phyloP scores from a whole-genome alignment of 768 basidiomycete genomes.

The Wakefieldia striispora region DNA sequence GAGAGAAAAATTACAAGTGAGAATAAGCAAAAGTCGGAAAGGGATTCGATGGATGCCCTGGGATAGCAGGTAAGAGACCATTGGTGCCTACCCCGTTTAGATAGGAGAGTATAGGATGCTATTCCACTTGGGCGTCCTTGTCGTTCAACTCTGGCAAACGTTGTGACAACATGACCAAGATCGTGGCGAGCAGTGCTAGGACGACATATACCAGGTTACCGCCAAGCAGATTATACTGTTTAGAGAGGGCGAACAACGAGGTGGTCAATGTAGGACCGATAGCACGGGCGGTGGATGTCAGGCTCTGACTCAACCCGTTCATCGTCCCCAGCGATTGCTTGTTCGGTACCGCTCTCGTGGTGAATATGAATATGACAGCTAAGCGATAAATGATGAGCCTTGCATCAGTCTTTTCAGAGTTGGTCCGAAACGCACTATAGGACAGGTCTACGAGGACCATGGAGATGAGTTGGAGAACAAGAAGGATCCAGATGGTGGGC shows the following conservation, averaged over 20 bases:
- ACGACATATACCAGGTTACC: conserved; percentile 52
- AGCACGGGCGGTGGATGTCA: conserved; percentile 43
- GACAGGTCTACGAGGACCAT: conserved; percentile 39
- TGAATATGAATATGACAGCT: conserved; percentile 52
- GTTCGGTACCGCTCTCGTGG: conserved; percentile 52
- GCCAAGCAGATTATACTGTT: conserved; percentile 44
- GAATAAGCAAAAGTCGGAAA: no score
- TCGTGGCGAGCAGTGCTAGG: conserved; percentile 32
- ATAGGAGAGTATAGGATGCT: no score
- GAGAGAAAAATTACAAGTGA: no score
- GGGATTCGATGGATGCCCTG: no score
- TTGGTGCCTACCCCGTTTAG: no score
- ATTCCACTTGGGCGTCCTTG: not conserved
- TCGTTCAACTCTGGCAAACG: not conserved
- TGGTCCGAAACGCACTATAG: conserved; percentile 34
- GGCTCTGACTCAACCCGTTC: conserved; percentile 54
- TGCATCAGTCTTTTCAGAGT: not conserved
- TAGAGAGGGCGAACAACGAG: conserved; percentile 51
- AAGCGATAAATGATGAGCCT: not conserved
- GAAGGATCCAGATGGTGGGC: conserved; percentile 35
- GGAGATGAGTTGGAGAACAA: conserved; percentile 28
- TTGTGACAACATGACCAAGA: conserved; percentile 20
- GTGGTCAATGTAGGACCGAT: conserved; percentile 49
- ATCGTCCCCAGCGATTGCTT: conserved; percentile 54
- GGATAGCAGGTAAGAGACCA: no score